These are phyloP conservation scores for Pseudonitzschia pungens DNA, from an alignment of 108 stramenopile genomes.

Conservation along the genomic window DNA sequence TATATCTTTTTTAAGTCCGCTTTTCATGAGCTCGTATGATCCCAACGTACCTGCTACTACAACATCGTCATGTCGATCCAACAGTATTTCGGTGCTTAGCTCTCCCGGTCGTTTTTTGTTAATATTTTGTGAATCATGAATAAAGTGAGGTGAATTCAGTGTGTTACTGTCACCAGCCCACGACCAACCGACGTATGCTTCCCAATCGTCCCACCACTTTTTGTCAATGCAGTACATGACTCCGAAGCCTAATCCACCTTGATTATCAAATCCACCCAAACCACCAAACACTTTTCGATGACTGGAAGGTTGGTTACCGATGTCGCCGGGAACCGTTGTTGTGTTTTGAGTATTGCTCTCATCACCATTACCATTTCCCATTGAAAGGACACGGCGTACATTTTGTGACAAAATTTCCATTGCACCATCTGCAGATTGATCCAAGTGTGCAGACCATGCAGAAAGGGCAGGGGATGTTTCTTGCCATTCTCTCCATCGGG, in stretches of 20 bases:
- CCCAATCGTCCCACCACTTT: slow-evolving; percentile 83
- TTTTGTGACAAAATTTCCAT: slow-evolving; percentile 29
- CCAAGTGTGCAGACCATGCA: slow-evolving; percentile 11
- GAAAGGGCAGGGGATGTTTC: slow-evolving; percentile 26
- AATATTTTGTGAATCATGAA: background rate
- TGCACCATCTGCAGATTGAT: slow-evolving; percentile 27
- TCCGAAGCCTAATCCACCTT: slow-evolving; percentile 75
- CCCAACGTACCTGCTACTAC: slow-evolving; percentile 66
- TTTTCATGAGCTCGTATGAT: slow-evolving; percentile 76
- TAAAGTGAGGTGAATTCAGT: background rate
- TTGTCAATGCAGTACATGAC: slow-evolving; percentile 78
- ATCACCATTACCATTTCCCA: slow-evolving; percentile 7
- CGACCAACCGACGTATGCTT: slow-evolving; percentile 70
- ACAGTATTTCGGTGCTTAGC: slow-evolving; percentile 61
- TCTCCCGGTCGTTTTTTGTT: slow-evolving; percentile 45
- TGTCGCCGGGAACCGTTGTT: background rate
- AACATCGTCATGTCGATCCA: slow-evolving; percentile 58
- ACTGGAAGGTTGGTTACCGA: background rate
- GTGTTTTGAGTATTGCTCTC: slow-evolving; percentile 1
- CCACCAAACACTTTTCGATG: slow-evolving; percentile 61
- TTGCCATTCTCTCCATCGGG: slow-evolving; percentile 75
- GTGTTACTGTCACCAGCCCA: slow-evolving; percentile 38
- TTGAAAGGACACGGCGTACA: slow-evolving; percentile 21
- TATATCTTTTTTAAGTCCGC: slow-evolving; percentile 26
- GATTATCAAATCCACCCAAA: slow-evolving; percentile 75